These are phyloP conservation scores for Rostrohypoxylon terebratum DNA, from an alignment of 495 filamentous ascomycete genomes.

Conservation along the genomic window DNA sequence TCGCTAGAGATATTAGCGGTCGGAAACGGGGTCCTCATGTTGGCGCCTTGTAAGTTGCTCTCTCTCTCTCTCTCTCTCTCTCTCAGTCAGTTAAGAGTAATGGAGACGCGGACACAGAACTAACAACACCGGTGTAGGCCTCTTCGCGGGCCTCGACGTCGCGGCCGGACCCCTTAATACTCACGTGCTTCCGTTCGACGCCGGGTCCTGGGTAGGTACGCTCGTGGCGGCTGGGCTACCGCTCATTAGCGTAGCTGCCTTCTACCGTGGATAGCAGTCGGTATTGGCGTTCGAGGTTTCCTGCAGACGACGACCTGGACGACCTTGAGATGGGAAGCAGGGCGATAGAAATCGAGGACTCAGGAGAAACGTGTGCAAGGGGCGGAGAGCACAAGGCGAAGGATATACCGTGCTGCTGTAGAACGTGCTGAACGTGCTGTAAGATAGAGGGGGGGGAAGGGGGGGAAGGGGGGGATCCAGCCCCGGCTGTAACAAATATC, in stretches of 20 bases:
- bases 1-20: slow-evolving; percentile 41
- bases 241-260: slow-evolving; percentile 37
- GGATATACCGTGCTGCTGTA: not conserved
- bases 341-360: not conserved
- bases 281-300: not conserved
- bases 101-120: not conserved
- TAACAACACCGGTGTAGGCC: slow-evolving; percentile 26
- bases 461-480: no score
- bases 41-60: slow-evolving; percentile 37
- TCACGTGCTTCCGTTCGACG: slow-evolving; percentile 34
- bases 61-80: not conserved
- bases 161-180: slow-evolving; percentile 38
- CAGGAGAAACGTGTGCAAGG: not conserved
- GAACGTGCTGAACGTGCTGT: no score
- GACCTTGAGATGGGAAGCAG: slow-evolving; percentile 15
- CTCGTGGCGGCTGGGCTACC: slow-evolving; percentile 37
- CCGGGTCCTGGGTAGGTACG: slow-evolving; percentile 38
- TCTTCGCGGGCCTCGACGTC: slow-evolving; percentile 41
- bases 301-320: not conserved
- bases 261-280: slow-evolving; percentile 26
- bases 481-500: not conserved
- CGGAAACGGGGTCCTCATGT: slow-evolving; percentile 37
- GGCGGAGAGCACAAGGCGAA: not conserved
- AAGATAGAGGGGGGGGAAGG: no score
- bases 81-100: not conserved